Conservation (phyloP, 140 eudicot genomes). For the Anethum foeniculum region DNA sequence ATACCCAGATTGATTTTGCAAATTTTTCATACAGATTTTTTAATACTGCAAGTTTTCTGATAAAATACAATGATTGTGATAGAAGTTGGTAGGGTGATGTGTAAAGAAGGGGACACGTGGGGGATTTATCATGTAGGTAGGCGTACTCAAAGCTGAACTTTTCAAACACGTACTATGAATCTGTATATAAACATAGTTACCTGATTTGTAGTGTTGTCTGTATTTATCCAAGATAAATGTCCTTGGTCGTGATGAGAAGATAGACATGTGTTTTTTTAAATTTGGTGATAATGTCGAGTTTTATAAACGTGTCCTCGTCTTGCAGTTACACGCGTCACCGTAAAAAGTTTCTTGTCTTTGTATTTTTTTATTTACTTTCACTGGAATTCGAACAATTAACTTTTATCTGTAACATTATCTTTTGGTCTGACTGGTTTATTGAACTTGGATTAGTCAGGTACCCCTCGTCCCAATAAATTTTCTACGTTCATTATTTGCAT, state of each 20-base stretch:
- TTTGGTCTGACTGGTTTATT: no score
- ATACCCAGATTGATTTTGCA: not conserved
- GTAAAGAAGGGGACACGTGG: not conserved
- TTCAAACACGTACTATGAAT: not conserved
- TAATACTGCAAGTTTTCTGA: no score
- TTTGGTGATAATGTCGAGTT: not conserved
- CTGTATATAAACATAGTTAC: not conserved
- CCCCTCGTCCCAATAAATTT: no score
- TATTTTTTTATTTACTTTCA: no score
- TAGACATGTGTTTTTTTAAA: not conserved
- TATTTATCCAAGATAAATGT: no score
- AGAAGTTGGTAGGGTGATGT: not conserved
- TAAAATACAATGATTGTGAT: not conserved
- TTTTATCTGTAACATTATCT: no score
- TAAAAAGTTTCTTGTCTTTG: no score
- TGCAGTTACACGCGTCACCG: not conserved
- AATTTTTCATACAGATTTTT: not conserved
- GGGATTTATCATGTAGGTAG: not conserved
- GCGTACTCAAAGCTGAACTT: not conserved
- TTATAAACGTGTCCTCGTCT: not conserved
- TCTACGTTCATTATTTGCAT: no score
- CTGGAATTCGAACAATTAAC: no score
- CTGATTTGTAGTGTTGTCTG: not conserved
- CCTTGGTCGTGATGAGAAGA: not conserved
- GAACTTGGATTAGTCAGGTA: no score